Evolutionary conservation across 2,329 filamentous ascomycete species (phyloP), one percentile per base, ranked within the genome.

Genomic region (Phoma herbarum): DNA sequence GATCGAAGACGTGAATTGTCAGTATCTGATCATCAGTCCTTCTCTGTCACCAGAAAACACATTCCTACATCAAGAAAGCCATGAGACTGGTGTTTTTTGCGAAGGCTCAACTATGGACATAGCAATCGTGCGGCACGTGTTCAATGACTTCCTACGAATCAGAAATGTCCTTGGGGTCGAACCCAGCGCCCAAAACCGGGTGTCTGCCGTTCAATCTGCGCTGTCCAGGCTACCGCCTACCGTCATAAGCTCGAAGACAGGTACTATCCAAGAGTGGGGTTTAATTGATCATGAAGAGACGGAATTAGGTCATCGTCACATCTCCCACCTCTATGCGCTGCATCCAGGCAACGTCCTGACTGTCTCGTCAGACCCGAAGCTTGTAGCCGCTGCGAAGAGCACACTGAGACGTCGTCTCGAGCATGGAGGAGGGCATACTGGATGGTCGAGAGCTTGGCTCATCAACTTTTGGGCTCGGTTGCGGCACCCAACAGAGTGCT

Each of bases 361-460:
- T 2, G 74, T 71, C 3, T 62, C 64, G 1, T 70, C 73, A 4
- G 75, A 75, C 1, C 73, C 70, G 11, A 71, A 64, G 8, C 68
- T 78, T 2, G 69, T 74, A 12, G 59, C 63, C 5, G 76, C 76
- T 1, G 75, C 74, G 8, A 26, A 66, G 52, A 46, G 60, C 59
- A 59, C 71, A 71, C n/a, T 76, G 74, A 8, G 63, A 70, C n/a
- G 81, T 26, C 62, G 69, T 2, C 47, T 69, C 6, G 49, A 54
- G 2, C 60, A 65, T 12, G 62, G 61, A 4, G 66, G 64, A 4
- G 83, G 81, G 0, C 78, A 82, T 50, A 85, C 82, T 0, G 83
- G 83, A 0, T 85, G 83, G 83, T 82, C 81, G 4, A 75, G 80
- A 16, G 81, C 81, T 5, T 85, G 82, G 82, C 68, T 81, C 0